phyloP scores from a whole-genome alignment of 768 basidiomycete species.

The Hygrocybe coccinea region DNA sequence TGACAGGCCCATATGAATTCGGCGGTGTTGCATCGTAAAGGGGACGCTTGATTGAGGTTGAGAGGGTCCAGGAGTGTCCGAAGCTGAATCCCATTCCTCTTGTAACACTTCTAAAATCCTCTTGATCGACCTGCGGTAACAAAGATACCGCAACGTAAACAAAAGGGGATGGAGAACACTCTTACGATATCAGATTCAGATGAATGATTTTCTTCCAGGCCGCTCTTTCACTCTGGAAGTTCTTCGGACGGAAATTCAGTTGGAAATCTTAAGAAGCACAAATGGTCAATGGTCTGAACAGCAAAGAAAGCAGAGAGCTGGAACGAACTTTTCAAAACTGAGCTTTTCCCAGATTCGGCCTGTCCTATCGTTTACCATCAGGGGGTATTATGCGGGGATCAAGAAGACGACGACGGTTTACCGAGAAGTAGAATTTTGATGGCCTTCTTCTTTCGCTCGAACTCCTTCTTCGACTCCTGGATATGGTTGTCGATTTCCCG shows the following conservation, averaged over 20 bases:
- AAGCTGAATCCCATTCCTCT: conserved; percentile 32
- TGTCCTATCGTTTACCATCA: conserved; percentile 37
- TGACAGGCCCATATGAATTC: conserved; percentile 34
- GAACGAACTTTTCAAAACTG: conserved; percentile 43
- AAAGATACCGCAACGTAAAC: background rate
- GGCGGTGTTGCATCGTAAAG: conserved; percentile 25
- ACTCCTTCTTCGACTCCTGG: conserved; percentile 38
- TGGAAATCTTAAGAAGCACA: conserved; percentile 53
- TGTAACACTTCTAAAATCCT: conserved; percentile 50
- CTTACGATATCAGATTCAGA: conserved; percentile 62
- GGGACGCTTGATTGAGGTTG: conserved; percentile 11
- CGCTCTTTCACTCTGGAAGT: conserved; percentile 52
- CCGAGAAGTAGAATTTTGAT: conserved; percentile 55
- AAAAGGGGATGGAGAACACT: background rate
- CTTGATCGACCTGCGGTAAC: conserved; percentile 62
- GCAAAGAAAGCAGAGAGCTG: background rate
- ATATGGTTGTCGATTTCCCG: conserved; percentile 48
- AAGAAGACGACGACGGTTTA: conserved; percentile 18
- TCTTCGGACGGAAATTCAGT: conserved; percentile 55
- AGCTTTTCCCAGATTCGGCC: conserved; percentile 59
- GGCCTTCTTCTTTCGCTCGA: conserved; percentile 47
- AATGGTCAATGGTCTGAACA: background rate
- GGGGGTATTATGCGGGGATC: background rate
- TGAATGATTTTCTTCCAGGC: conserved; percentile 65
- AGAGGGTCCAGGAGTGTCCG: conserved; percentile 9